These are phyloP conservation scores for Ramularia endophylla DNA, from an alignment of 2,329 filamentous ascomycete species.

Conservation along the genomic window DNA sequence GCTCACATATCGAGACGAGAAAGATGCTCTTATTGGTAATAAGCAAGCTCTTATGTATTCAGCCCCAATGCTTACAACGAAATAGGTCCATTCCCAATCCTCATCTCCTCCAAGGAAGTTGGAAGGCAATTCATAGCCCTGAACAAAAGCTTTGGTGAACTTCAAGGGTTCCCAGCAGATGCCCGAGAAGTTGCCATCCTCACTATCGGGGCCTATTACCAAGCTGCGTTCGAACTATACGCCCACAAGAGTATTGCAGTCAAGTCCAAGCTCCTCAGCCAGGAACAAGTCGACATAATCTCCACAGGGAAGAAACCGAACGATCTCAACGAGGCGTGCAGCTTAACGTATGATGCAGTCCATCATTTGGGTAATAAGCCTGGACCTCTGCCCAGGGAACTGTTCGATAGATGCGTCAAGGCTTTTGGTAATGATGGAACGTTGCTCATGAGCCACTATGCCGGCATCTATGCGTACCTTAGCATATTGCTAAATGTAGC, in stretches of 20 bases:
- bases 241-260: slow-evolving; percentile 16
- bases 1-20: slow-evolving; percentile 9
- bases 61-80: slow-evolving; percentile 15
- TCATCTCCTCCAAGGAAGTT: slow-evolving; percentile 9
- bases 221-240: slow-evolving; percentile 20
- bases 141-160: slow-evolving; percentile 7
- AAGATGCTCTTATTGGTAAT: slow-evolving; percentile 10
- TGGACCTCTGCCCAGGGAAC: slow-evolving; percentile 15
- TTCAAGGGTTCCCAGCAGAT: slow-evolving; percentile 13
- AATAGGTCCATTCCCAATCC: slow-evolving; percentile 18
- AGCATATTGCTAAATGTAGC: slow-evolving; percentile 21
- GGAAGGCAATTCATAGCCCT: background rate
- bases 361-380: slow-evolving; percentile 13
- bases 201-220: slow-evolving; percentile 16
- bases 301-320: slow-evolving; percentile 15
- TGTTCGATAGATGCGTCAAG: slow-evolving; percentile 16
- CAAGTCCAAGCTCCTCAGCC: slow-evolving; percentile 8
- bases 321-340: slow-evolving; percentile 14
- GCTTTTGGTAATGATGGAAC: slow-evolving; percentile 19
- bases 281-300: slow-evolving; percentile 13
- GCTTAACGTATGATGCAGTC: slow-evolving; percentile 21
- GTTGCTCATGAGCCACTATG: slow-evolving; percentile 18
- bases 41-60: background rate
- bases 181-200: slow-evolving; percentile 21
- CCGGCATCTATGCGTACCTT: slow-evolving; percentile 19